Conservation (phyloP, 2,329 filamentous ascomycete genomes). For the Aspergillus pseudoglaucus region DNA sequence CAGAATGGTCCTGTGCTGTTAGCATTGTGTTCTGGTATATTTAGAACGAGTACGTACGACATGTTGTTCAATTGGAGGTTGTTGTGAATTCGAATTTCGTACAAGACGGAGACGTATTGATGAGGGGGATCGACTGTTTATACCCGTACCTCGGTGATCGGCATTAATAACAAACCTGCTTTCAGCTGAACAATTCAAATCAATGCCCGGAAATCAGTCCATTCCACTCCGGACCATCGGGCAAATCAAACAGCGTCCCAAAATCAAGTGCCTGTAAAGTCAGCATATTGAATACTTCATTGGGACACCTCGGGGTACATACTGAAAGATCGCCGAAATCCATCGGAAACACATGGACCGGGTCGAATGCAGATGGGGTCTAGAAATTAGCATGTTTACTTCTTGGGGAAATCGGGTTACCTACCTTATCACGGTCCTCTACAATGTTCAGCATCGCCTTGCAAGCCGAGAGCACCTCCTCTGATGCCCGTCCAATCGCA, state of each 20-base stretch:
- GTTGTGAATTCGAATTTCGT: not conserved
- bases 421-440: not conserved
- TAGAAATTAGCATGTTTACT: too few relatives aligned
- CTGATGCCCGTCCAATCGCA: conserved; percentile 18
- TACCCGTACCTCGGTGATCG: not conserved
- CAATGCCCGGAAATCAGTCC: not conserved
- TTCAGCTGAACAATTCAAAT: not conserved
- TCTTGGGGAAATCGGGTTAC: not conserved
- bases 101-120: not conserved
- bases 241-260: conserved; percentile 23
- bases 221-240: conserved; percentile 11
- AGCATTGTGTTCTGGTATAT: not conserved
- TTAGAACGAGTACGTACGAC: conserved; percentile 3
- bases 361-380: not conserved
- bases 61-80: not conserved
- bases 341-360: conserved; percentile 10
- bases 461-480: conserved; percentile 16
- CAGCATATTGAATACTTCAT: conserved; percentile 3
- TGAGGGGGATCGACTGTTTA: not conserved
- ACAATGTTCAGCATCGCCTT: conserved; percentile 14
- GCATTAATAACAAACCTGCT: not conserved
- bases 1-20: conserved; percentile 6
- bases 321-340: conserved; percentile 8
- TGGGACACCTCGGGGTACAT: not conserved
- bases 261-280: conserved; percentile 23